phyloP scores from a whole-genome alignment of 352 stramenopile species.

The Globisporangium perplexum region DNA sequence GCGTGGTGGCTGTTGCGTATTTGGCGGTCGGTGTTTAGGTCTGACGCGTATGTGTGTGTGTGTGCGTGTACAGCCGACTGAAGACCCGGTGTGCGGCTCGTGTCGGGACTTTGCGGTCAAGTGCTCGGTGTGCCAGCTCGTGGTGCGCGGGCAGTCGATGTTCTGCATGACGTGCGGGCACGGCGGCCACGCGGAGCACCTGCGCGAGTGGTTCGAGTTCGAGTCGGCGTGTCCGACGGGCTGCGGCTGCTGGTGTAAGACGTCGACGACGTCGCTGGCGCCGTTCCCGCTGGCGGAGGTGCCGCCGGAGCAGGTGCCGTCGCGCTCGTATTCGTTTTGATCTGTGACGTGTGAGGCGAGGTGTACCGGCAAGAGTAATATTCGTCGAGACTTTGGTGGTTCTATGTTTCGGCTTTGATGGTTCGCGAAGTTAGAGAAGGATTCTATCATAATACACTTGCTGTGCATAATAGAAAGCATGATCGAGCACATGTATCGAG shows the following conservation, averaged over 20 bases:
- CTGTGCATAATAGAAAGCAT: neutral
- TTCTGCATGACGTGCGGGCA: constrained; percentile 85
- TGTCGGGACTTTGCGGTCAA: constrained; percentile 76
- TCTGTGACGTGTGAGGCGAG: no score
- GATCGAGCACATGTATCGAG: neutral
- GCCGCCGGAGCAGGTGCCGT: constrained; percentile 26
- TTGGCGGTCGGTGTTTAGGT: no score
- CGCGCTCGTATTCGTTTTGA: constrained; percentile 71
- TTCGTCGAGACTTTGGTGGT: no score
- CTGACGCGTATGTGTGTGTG: neutral
- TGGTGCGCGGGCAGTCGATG: constrained; percentile 80
- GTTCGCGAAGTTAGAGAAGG: no score
- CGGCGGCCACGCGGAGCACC: constrained; percentile 62
- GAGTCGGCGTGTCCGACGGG: constrained; percentile 74
- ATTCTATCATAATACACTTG: no score
- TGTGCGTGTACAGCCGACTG: constrained; percentile 29
- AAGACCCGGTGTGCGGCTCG: constrained; percentile 45
- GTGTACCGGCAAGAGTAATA: no score
- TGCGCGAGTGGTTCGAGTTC: constrained; percentile 72
- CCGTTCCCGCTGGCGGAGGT: constrained; percentile 20
- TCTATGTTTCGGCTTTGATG: no score
- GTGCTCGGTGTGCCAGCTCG: constrained; percentile 79
- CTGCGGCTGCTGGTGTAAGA: constrained; percentile 84
- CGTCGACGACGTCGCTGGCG: constrained; percentile 46
- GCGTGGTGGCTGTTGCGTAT: constrained; percentile 4